These are phyloP conservation scores for Xylaria sp. DNA, from an alignment of 2,329 filamentous ascomycete species.

Conservation along the genomic window DNA sequence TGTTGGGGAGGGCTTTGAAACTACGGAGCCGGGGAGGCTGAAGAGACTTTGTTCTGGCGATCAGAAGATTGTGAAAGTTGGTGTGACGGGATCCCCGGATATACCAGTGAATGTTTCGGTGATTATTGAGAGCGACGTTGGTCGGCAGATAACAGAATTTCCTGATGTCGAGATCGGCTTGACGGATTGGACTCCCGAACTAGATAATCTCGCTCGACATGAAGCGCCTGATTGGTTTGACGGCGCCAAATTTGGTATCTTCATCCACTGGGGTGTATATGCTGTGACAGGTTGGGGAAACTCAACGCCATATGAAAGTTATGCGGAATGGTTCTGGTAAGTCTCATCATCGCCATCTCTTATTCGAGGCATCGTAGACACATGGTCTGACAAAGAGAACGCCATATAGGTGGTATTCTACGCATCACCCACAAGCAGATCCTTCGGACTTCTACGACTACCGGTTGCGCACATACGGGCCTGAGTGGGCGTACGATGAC, in stretches of 20 bases:
- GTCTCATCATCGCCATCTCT: conserved; percentile 14
- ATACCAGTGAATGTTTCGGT: conserved; percentile 43
- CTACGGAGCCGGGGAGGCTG: conserved; percentile 54
- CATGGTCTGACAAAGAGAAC: conserved; percentile 10
- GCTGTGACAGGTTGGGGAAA: conserved; percentile 67
- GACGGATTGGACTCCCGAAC: conserved; percentile 51
- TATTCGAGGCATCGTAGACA: neutral
- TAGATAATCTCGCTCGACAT: conserved; percentile 53
- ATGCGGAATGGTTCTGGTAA: conserved; percentile 64
- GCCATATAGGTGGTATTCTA: conserved; percentile 46
- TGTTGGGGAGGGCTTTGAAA: conserved; percentile 54
- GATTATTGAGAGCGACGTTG: conserved; percentile 38
- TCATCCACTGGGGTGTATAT: conserved; percentile 70
- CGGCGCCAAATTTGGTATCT: conserved; percentile 68
- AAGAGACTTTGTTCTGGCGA: conserved; percentile 58
- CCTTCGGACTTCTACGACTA: conserved; percentile 60
- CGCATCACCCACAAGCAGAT: conserved; percentile 56
- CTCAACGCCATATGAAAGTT: conserved; percentile 53
- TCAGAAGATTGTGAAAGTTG: conserved; percentile 54
- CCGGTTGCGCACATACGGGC: conserved; percentile 62
- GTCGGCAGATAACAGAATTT: conserved; percentile 23
- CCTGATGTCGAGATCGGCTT: conserved; percentile 49
- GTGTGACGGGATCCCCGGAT: conserved; percentile 49
- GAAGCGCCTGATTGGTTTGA: conserved; percentile 65
- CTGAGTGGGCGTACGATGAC: conserved; percentile 65